phyloP scores from a whole-genome alignment of 306 rosid genomes.

The Cucurbita maxima region DNA sequence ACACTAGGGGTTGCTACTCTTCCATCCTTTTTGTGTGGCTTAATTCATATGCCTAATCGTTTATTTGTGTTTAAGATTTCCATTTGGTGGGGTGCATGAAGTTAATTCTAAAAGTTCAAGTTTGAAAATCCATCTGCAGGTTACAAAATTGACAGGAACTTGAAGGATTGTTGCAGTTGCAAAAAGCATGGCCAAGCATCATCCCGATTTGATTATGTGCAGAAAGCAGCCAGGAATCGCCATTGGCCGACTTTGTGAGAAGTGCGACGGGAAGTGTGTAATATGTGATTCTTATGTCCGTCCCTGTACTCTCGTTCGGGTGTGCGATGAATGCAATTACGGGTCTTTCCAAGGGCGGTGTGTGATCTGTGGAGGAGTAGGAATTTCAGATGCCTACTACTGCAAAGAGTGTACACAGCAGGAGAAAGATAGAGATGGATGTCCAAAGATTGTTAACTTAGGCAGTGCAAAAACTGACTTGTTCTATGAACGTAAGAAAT shows the following conservation, averaged over 20 bases:
- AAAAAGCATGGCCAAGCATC: constrained; percentile 64
- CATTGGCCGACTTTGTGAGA: constrained; percentile 57
- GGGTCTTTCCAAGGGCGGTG: constrained; percentile 27
- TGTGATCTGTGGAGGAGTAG: constrained; percentile 84
- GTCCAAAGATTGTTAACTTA: constrained; percentile 81
- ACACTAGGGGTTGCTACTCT: not conserved
- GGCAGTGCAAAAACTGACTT: constrained; percentile 82
- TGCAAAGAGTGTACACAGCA: constrained; percentile 97
- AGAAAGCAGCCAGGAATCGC: constrained; percentile 81
- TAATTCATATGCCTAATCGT: not conserved
- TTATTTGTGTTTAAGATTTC: not conserved
- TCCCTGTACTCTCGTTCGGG: constrained; percentile 84
- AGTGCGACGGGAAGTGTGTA: constrained; percentile 68
- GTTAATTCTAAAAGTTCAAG: not conserved
- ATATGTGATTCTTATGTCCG: constrained; percentile 67
- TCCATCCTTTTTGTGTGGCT: not conserved
- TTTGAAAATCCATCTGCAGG: not conserved
- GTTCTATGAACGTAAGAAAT: constrained; percentile 78
- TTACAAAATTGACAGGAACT: not conserved
- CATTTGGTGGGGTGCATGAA: not conserved
- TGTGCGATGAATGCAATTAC: constrained; percentile 23
- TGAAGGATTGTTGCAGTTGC: constrained; percentile 2
- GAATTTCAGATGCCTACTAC: constrained; percentile 86
- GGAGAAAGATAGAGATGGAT: constrained; percentile 89
- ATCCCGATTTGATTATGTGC: constrained; percentile 72